A percentile compares a stretch with the other conserved stretches of the same genome.
Conservation (phyloP, 352 stramenopile species). For the Pilasporangium apinafurcum region DNA sequence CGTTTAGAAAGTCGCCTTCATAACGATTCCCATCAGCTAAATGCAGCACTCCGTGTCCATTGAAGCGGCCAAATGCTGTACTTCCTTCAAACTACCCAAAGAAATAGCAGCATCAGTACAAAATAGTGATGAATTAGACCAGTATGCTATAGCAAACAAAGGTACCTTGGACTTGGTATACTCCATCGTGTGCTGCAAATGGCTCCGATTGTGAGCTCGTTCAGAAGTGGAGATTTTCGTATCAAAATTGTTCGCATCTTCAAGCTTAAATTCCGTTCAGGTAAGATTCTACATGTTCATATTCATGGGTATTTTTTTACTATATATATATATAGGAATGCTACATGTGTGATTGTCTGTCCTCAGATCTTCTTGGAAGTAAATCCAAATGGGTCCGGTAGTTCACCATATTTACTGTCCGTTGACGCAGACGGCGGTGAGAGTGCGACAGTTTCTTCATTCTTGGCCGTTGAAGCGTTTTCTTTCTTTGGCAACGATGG, state of each 20-base stretch:
- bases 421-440: constrained; percentile 1
- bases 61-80: constrained; percentile 53
- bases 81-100: constrained; percentile 47
- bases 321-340: not conserved
- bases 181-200: constrained; percentile 7
- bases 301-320: not conserved
- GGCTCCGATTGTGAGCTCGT: too few relatives aligned
- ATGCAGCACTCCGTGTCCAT: constrained; percentile 44
- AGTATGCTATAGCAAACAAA: too few relatives aligned
- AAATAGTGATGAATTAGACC: too few relatives aligned
- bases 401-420: constrained; percentile 36
- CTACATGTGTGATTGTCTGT: not conserved
- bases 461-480: not conserved
- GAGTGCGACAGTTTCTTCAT: not conserved
- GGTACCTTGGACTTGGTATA: constrained; percentile 9
- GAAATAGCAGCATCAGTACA: too few relatives aligned
- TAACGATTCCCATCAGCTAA: constrained; percentile 61
- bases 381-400: constrained; percentile 65
- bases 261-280: too few relatives aligned
- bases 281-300: constrained; percentile 2
- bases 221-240: not conserved
- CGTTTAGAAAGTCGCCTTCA: constrained; percentile 77
- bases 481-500: not conserved
- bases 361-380: constrained; percentile 36
- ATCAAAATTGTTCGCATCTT: too few relatives aligned